These are phyloP conservation scores for Hirsutella minnesotensis DNA, from an alignment of 2,329 filamentous ascomycete species.

Conservation along the genomic window DNA sequence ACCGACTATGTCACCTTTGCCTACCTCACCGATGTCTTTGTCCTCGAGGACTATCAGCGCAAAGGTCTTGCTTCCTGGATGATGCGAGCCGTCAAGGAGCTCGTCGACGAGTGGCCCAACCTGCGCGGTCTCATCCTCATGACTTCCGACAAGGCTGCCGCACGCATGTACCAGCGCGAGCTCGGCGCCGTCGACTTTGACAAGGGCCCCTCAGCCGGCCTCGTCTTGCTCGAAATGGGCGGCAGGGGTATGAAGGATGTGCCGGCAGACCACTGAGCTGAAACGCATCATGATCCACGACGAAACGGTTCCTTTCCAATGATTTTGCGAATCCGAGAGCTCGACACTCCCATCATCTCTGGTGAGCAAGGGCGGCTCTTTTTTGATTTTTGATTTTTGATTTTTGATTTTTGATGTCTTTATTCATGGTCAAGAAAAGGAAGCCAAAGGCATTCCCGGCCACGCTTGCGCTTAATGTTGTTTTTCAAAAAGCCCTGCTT, in stretches of 20 bases:
- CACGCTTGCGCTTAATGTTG: background rate
- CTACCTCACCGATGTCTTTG: slow-evolving; percentile 57
- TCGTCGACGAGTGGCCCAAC: slow-evolving; percentile 41
- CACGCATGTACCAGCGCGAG: slow-evolving; percentile 33
- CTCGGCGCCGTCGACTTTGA: slow-evolving; percentile 33
- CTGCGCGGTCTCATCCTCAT: slow-evolving; percentile 49
- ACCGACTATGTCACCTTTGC: slow-evolving; percentile 60
- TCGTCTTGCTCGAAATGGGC: slow-evolving; percentile 29
- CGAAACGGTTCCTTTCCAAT: background rate
- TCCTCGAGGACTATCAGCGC: slow-evolving; percentile 46
- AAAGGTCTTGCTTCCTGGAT: slow-evolving; percentile 55
- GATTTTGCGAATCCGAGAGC: background rate
- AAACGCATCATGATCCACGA: slow-evolving; percentile 1
- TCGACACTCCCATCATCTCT: background rate
- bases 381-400: background rate
- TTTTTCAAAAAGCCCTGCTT: background rate
- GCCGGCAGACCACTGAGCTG: slow-evolving; percentile 9
- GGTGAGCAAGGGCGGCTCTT: background rate
- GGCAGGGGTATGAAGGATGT: slow-evolving; percentile 22
- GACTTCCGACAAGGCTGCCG: slow-evolving; percentile 27
- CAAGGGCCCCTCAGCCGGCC: slow-evolving; percentile 25
- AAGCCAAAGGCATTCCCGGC: background rate
- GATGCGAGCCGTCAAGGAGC: slow-evolving; percentile 46
- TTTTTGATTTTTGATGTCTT: background rate
- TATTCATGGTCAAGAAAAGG: background rate